Evolutionary conservation across 2,329 filamentous ascomycete species (phyloP), one percentile per base, ranked within the genome.

Genomic region (Neurospora sp.): DNA sequence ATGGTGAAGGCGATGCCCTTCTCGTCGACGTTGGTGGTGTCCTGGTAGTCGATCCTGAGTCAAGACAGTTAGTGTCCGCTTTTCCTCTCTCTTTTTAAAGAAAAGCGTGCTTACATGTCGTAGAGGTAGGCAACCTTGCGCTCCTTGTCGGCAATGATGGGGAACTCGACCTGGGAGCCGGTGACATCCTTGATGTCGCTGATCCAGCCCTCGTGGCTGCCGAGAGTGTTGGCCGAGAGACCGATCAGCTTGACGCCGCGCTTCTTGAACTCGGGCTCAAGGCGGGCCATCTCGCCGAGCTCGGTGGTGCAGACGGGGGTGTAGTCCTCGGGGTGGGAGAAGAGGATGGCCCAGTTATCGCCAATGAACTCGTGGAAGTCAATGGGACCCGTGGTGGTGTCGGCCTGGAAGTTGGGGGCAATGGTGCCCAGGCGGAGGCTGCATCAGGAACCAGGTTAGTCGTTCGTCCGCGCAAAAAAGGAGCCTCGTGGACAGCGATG

Each of bases 241-340:
- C 94, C 94, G 77, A 97, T 95, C 83, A 97, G 89, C 88, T 97
- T 96, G 77, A 95, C 92, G 74, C 89, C 89, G 73, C 93, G 90
- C 85, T 92, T 93, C 78, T 89, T 87, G 82, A 97, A 97, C 82
- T 97, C 93, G 77, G 89, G 88, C 84, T 93, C 90, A 73, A 97
- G 86, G 83, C 94, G 96, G 76, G 93, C 92, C 77, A 97, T 96
- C 71, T 93, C 93, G 73, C 93, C 94, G 73, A 97, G 90, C 84
- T 97, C 94, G 69, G 93, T 97, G 74, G 94, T 97, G 87, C 94
- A 97, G 71, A 97, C 94, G 69, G 94, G 94, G 1, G 94, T 97
- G 86, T 92, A 97, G 82, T 97, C 94, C 81, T 90, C 91, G 3
- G 92, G 92, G 83, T 95, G 92, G 39, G 90, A 93, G 85, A 96